phyloP scores from a whole-genome alignment of 2,329 filamentous ascomycete species.

The Fusarium sp. region DNA sequence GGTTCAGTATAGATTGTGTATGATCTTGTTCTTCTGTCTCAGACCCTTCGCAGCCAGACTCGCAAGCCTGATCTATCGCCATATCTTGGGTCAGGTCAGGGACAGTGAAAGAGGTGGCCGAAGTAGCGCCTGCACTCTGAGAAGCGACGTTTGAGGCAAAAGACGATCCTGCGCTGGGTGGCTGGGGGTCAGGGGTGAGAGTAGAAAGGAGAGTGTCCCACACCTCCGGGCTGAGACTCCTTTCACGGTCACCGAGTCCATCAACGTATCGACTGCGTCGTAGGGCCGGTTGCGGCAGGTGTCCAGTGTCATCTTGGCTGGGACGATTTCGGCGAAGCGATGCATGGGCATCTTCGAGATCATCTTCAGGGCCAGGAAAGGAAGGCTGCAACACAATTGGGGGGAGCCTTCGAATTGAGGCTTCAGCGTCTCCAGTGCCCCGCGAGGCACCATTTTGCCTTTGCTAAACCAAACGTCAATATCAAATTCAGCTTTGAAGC shows the following conservation, averaged over 20 bases:
- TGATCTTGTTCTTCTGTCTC: slow-evolving; percentile 66
- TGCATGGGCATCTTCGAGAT: slow-evolving; percentile 1
- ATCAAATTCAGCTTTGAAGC: not conserved
- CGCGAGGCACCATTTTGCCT: not conserved
- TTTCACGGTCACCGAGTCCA: slow-evolving; percentile 85
- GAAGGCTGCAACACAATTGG: slow-evolving; percentile 12
- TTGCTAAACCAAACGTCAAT: slow-evolving; percentile 29
- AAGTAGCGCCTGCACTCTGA: slow-evolving; percentile 59
- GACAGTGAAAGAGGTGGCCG: slow-evolving; percentile 54
- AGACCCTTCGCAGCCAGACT: slow-evolving; percentile 67
- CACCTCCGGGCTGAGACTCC: slow-evolving; percentile 81
- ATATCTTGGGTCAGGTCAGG: slow-evolving; percentile 54
- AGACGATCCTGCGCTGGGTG: slow-evolving; percentile 84
- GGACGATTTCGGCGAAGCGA: not conserved
- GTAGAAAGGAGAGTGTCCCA: slow-evolving; percentile 88
- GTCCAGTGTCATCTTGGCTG: not conserved
- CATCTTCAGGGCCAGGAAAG: not conserved
- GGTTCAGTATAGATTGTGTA: slow-evolving; percentile 45
- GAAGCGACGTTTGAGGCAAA: slow-evolving; percentile 73
- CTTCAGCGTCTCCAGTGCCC: slow-evolving; percentile 2
- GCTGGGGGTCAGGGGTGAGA: slow-evolving; percentile 82
- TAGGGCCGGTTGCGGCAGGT: slow-evolving; percentile 9
- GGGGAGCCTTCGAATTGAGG: not conserved
- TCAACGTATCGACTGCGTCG: slow-evolving; percentile 60
- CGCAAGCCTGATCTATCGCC: slow-evolving; percentile 58